Evolutionary conservation across 2,329 filamentous ascomycete genomes (phyloP), one percentile per base, ranked within the genome.

Genomic region (Herpotrichia juniperi): DNA sequence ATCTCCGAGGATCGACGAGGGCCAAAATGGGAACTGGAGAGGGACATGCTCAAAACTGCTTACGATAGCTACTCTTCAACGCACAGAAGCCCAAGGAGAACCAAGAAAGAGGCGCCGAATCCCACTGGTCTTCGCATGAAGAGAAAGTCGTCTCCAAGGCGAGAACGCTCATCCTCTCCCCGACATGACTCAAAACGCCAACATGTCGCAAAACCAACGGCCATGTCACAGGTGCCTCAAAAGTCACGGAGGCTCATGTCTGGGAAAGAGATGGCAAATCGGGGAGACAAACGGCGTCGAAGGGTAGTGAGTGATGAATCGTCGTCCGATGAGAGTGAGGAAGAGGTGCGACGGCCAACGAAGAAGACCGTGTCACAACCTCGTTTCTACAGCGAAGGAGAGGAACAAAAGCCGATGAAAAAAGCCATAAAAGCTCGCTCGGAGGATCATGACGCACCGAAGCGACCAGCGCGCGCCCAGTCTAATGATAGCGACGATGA

Each of bases 1-100:
- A 87, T 97, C 55, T 91, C 94, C 1, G 85, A 88, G 62, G 87
- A 91, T 42, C 86, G 91, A 34, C 87, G 87, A 59, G 93, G 94
- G 0, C 90, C 93, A 7, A 89, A 91, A 54, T 97, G 93, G 91
- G 88, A 93, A 69, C 87, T 93, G 56, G 94, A 99, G 71, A 87
- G 89, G 58, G 84, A 91, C 37, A 78, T 96, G 49, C 74, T 99
- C 43, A 93, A 93, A 70, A 82, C 87, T 32, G 85, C 89, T 3
- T 92, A 87, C 59, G 87, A 92, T 51, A 82, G 83, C 25, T 85
- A 64, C 42, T 64, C 59, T 14, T 44, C 42, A 21, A 62, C 56
- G 7, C 71, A 72, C 45, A 66, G 62, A 47, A 75, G 71, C 48
- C 71, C 71, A 7, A 64, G 65, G 44, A 61, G 70, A 42, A 55